These are phyloP conservation scores for Populus pruinosa DNA, from an alignment of 345 rosid species.

Conservation along the genomic window DNA sequence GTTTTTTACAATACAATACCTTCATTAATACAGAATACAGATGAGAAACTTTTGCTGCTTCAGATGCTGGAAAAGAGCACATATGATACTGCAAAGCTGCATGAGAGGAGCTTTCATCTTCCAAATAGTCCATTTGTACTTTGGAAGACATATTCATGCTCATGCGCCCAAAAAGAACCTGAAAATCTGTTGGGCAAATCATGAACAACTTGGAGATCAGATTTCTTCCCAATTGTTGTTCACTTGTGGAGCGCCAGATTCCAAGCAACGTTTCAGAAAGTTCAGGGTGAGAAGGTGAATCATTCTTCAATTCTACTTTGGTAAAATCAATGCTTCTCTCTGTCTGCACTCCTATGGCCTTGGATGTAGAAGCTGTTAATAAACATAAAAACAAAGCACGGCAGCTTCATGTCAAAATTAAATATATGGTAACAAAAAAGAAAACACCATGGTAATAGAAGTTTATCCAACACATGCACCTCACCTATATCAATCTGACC, in stretches of 20 bases:
- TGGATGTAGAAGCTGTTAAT: constrained; percentile 45
- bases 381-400: constrained; percentile 7
- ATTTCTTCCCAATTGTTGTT: constrained; percentile 42
- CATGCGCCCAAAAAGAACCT: constrained; percentile 56
- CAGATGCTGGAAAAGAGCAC: constrained; percentile 33
- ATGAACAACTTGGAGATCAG: constrained; percentile 54
- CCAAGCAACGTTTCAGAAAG: constrained; percentile 53
- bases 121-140: constrained; percentile 16
- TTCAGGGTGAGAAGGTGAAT: constrained; percentile 25
- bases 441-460: neutral
- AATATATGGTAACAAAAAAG: neutral
- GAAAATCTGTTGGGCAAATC: constrained; percentile 57
- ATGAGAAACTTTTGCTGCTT: constrained; percentile 48
- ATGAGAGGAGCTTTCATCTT: constrained; percentile 27
- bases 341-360: constrained; percentile 66
- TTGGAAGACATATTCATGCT: constrained; percentile 29
- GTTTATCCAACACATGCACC: constrained; percentile 5
- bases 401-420: neutral
- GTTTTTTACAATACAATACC: constrained; percentile 33
- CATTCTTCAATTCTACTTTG: constrained; percentile 7
- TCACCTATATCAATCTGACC: constrained; percentile 31
- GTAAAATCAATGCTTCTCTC: constrained; percentile 26
- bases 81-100: constrained; percentile 19
- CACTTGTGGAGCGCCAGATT: constrained; percentile 53
- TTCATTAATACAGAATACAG: constrained; percentile 47